Evolutionary conservation across 306 rosid genomes (phyloP), one percentile per base, ranked within the genome.

Genomic region (Pyrus bretschneideri): DNA sequence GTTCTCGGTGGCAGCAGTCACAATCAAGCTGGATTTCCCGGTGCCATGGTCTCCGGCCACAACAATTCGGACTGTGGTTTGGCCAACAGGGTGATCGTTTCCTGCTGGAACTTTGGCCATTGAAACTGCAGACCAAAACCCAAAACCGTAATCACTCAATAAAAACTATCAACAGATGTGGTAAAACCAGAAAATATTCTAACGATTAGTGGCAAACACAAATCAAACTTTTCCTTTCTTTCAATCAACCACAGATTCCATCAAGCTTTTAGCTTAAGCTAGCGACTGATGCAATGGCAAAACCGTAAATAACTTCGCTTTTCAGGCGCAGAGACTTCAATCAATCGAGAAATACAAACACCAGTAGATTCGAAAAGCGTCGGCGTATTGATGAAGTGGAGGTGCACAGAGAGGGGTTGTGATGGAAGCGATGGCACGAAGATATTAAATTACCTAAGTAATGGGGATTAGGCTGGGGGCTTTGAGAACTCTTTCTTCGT

Each of bases 1-100:
- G 65, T 76, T 91, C 19, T 92, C 98, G 0, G 93, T 86, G 5
- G 98, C 93, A 21, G 93, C 99, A 5, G 99, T 92, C 6, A 90
- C 90, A 71, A 96, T 89, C 83, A 96, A 86, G 86, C 96, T 93
- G 5, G 99, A 96, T 87, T 96, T 96, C 54, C 99, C 99, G 2
- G 98, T 92, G 19, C 88, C 87, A 3, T 78, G 84, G 85, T 96
- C 98, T 69, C 99, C 99, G 8, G 94, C 98, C 3, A 96, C 97
- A 40, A 93, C 99, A 30, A 95, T 95, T 19, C 97, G 93, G 72
- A 95, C 97, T 31, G 91, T 91, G 3, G 74, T 86, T 10, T 89
- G 83, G 29, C 79, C 88, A 40, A 82, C 86, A 3, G 88, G 86
- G 73, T 86, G 89, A 35, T 67, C 81, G 29, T 85, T 77, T 81